Base-by-base conservation (phyloP, 192 early-diverging fungal genomes). In the Coemansia sp. region DNA sequence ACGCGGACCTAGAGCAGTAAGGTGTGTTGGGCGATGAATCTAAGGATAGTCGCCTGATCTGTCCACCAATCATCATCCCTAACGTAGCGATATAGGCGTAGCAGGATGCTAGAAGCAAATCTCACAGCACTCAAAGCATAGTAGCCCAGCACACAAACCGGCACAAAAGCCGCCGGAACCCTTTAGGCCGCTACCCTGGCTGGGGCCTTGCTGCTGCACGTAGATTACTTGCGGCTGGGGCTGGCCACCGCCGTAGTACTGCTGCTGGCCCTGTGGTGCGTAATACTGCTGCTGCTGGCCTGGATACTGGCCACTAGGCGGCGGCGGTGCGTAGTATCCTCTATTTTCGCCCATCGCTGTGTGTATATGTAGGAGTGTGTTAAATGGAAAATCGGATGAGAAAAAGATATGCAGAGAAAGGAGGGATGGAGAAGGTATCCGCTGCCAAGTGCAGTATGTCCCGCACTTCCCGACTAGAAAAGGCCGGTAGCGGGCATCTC, bases 171-270 rank as follows among this genome's bases (percentile, higher is more conserved):
- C 43, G 43, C 43, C 43, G 3, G 43, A 45, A 8, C 43, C 43
- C 43, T 45, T 45, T 8, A 45, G 43, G 18, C n/a, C 43, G 43
- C 43, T 45, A 20, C 8, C 26, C 7, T 56, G 56, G 33, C 58
- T 34, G 7, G 43, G 43, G 53, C 46, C 59, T 11, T 59, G 60
- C 31, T 57, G 61, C 46, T 66, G 66, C 7, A 26, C 64, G 16
- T 66, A 64, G 40, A 53, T 31, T 3, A 60, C 39, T 21, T 64
- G 62, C 11, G 24, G 58, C 35, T 46, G 34, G 36, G 53, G 63
- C 37, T 53, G 70, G 16, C 53, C 57, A 21, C 63, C 63, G 21
- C 45, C 37, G 26, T 71, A 71, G 62, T 71, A 71, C 46, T 71
- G 69, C 5, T 55, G 35, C 11, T 60, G 60, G 26, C 31, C 39